Evolutionary conservation across 2,329 filamentous ascomycete genomes (phyloP).

Genomic region (Cadophora malorum): DNA sequence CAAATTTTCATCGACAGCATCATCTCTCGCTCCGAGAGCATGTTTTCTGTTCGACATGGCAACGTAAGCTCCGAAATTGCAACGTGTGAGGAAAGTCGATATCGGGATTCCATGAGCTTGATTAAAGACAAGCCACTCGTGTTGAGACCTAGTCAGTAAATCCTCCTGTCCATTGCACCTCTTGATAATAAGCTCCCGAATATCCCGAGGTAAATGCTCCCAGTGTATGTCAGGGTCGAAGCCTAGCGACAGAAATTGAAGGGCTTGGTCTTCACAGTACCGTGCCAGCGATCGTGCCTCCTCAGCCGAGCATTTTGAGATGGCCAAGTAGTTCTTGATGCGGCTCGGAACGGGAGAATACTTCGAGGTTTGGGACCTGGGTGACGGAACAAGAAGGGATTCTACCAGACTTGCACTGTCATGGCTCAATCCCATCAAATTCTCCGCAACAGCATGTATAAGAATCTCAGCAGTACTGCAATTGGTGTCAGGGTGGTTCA

Average conservation of each 20-base stretch:
- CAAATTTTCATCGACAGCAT: constrained; percentile 21
- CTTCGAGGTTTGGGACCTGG: constrained; percentile 14
- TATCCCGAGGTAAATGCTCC: constrained; percentile 54
- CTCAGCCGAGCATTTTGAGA: constrained; percentile 48
- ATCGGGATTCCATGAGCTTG: constrained; percentile 31
- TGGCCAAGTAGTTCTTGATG: constrained; percentile 29
- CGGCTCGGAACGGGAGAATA: constrained; percentile 29
- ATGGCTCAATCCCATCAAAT: constrained; percentile 38
- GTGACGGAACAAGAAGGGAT: constrained; percentile 43
- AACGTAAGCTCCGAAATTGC: constrained; percentile 39
- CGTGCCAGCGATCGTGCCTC: constrained; percentile 30
- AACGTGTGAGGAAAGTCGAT: constrained; percentile 36
- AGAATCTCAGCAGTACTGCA: constrained; percentile 35
- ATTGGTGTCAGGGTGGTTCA: not conserved
- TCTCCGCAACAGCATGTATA: constrained; percentile 34
- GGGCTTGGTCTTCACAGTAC: constrained; percentile 46
- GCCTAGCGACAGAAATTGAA: constrained; percentile 55
- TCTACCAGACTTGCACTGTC: constrained; percentile 48
- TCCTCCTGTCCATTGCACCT: constrained; percentile 52
- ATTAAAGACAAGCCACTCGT: constrained; percentile 36
- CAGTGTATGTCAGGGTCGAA: constrained; percentile 57
- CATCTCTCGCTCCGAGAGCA: constrained; percentile 31
- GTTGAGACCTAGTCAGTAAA: constrained; percentile 33
- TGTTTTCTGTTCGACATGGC: constrained; percentile 34
- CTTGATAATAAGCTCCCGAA: constrained; percentile 53